Evolutionary conservation across 2,329 filamentous ascomycete species (phyloP), one percentile per base, ranked within the genome.

Genomic region (Scedosporium apiospermum): DNA sequence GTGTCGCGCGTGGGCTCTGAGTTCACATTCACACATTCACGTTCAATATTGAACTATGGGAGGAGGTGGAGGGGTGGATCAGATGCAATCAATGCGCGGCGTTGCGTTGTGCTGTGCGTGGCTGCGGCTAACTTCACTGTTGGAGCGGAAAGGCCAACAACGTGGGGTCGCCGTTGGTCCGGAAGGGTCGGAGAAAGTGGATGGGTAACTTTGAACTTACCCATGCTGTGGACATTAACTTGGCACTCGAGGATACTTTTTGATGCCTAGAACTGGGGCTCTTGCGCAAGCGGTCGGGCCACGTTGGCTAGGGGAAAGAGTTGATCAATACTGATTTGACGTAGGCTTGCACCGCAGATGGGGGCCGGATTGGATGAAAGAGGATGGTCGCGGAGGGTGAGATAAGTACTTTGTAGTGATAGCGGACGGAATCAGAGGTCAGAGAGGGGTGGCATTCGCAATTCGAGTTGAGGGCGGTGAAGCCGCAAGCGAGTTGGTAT

Each of bases 171-270:
- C 21, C 23, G 51, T 55, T 55, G 51, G 51, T 14, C 51, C 51
- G 51, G 51, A 55, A 55, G 18, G 51, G 51, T 55, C 51, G 51
- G 51, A 55, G 51, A 27, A 23, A 55, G 18, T 14, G 51, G 12
- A 38, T 38, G 10, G 34, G 34, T 38, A 38, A 14, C 34, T 38
- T 38, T 38, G 10, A 26, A 55, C 51, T 55, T 55, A 55, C 51
- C 51, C 51, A 55, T 55, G 51, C 51, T 55, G 51, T 55, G 51
- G 51, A 55, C 51, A 55, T 55, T 23, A 27, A 55, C 51, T 55
- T 27, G 51, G 51, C 51, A 23, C 51, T 23, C 51, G 18, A 23
- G 18, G 23, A 55, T 55, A 23, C 51, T 55, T 18, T 14, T 12
- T 55, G 51, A 14, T 55, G 51, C 18, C 23, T 27, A 23, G 23